Conservation (phyloP, 768 basidiomycete species). For the Hysterangium stoloniferum region DNA sequence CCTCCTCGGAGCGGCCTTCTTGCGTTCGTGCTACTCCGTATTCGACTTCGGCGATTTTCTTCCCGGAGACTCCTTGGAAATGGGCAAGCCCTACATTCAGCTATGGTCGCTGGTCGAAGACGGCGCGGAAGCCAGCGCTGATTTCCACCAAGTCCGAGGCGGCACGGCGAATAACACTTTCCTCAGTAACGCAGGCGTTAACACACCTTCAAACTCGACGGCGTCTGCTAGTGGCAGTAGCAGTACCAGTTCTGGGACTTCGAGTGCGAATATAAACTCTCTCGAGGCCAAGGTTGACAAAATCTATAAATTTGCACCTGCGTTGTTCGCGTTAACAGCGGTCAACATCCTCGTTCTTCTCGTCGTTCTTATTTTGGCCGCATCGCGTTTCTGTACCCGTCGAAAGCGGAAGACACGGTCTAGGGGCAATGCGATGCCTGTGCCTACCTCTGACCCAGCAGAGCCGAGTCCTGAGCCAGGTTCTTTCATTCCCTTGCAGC, state of each 20-base stretch:
- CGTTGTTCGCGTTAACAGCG: conserved; percentile 66
- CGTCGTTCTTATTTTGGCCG: conserved; percentile 44
- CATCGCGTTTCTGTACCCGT: conserved; percentile 44
- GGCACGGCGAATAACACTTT: conserved; percentile 61
- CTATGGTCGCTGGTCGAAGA: conserved; percentile 56
- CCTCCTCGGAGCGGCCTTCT: conserved; percentile 75
- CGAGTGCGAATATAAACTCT: conserved; percentile 38
- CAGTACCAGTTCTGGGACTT: conserved; percentile 29
- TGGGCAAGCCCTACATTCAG: conserved; percentile 75
- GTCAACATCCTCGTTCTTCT: conserved; percentile 69
- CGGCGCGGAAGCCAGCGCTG: conserved; percentile 58
- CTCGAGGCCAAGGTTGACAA: conserved; percentile 57
- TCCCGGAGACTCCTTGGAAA: conserved; percentile 54
- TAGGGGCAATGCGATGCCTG: not conserved
- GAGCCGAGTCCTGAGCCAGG: not conserved
- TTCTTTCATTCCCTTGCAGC: not conserved
- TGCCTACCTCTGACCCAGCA: not conserved
- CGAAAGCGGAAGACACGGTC: conserved; percentile 14
- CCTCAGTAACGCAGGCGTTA: conserved; percentile 38
- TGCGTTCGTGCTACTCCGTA: conserved; percentile 74
- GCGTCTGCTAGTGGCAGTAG: conserved; percentile 30
- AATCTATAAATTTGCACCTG: conserved; percentile 60
- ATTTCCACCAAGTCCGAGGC: conserved; percentile 64
- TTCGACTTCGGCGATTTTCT: conserved; percentile 62
- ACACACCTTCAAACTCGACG: conserved; percentile 3